Evolutionary conservation across 2,329 filamentous ascomycete genomes (phyloP).

Genomic region (Colletotrichum sublineola): DNA sequence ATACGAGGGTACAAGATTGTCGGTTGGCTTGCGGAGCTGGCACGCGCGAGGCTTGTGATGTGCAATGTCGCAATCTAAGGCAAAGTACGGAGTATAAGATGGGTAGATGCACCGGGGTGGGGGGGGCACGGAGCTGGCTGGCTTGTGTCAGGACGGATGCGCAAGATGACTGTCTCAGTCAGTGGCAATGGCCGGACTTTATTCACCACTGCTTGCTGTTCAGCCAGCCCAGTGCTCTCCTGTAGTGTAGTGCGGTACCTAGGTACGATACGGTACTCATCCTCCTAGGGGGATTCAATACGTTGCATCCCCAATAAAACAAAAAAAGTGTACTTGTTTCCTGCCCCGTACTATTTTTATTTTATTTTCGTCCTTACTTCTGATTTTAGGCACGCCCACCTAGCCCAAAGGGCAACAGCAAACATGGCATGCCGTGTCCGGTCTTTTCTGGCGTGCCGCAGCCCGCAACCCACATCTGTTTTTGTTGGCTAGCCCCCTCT

Average conservation of each 20-base stretch:
- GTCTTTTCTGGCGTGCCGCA: slow-evolving; percentile 10
- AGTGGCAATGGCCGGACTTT: slow-evolving; percentile 29
- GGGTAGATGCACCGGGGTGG: slow-evolving; percentile 2
- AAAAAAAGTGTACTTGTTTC: background rate
- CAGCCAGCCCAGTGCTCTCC: background rate
- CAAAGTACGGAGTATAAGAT: slow-evolving; percentile 14
- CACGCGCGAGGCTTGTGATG: slow-evolving; percentile 35
- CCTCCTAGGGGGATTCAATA: background rate
- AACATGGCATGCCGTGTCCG: slow-evolving; percentile 20
- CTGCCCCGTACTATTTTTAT: background rate
- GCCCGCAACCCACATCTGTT: background rate
- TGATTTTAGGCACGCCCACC: slow-evolving; percentile 8
- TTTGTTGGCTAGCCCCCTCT: slow-evolving; percentile 35
- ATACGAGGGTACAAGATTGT: background rate
- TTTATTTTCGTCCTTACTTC: background rate
- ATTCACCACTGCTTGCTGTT: background rate
- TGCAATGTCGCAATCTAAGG: slow-evolving; percentile 41
- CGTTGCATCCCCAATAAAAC: slow-evolving; percentile 2
- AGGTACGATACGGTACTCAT: background rate
- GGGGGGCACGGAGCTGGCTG: slow-evolving; percentile 12
- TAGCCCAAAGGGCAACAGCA: slow-evolving; percentile 15
- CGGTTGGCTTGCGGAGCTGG: slow-evolving; percentile 33
- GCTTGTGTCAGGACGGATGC: slow-evolving; percentile 34
- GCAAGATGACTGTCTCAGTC: slow-evolving; percentile 38
- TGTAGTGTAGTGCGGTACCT: too few species aligned